phyloP scores from a whole-genome alignment of 2,329 filamentous ascomycete species.

The Botrytis tulipae region DNA sequence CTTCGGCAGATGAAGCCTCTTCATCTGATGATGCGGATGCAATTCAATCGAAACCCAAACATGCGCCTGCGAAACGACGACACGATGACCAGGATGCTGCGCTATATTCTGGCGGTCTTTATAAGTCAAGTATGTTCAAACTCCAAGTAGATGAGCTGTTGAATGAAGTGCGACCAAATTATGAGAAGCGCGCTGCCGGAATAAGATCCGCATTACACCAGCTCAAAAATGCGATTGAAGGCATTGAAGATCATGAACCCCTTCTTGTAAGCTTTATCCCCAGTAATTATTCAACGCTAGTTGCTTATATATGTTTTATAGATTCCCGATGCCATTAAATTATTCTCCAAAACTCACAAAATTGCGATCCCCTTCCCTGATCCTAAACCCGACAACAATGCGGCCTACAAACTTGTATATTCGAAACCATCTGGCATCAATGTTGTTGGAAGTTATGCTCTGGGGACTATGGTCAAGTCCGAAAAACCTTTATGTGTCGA shows the following conservation, averaged over 20 bases:
- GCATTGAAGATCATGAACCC: constrained; percentile 50
- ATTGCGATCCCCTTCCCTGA: constrained; percentile 80
- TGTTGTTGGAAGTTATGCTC: constrained; percentile 82
- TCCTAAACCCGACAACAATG: constrained; percentile 72
- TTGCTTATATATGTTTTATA: constrained; percentile 39
- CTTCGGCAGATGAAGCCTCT: constrained; percentile 18
- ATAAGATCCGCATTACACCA: constrained; percentile 54
- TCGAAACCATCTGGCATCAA: constrained; percentile 75
- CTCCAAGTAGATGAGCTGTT: constrained; percentile 65
- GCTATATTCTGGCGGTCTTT: constrained; percentile 46
- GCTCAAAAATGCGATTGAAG: constrained; percentile 57
- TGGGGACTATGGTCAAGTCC: constrained; percentile 69
- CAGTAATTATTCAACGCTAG: not conserved
- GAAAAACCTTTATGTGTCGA: constrained; percentile 65
- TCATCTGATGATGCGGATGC: constrained; percentile 29
- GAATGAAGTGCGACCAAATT: constrained; percentile 54
- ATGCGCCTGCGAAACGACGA: constrained; percentile 25
- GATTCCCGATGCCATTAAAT: constrained; percentile 66
- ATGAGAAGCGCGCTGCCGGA: constrained; percentile 53
- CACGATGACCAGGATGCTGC: constrained; percentile 37
- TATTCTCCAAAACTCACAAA: constrained; percentile 64
- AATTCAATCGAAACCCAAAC: constrained; percentile 17
- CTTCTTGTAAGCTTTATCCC: constrained; percentile 41
- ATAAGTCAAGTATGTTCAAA: constrained; percentile 66
- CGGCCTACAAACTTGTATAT: constrained; percentile 80